These are phyloP conservation scores for Fagus sylvatica DNA, from an alignment of 306 rosid genomes.

Conservation along the genomic window DNA sequence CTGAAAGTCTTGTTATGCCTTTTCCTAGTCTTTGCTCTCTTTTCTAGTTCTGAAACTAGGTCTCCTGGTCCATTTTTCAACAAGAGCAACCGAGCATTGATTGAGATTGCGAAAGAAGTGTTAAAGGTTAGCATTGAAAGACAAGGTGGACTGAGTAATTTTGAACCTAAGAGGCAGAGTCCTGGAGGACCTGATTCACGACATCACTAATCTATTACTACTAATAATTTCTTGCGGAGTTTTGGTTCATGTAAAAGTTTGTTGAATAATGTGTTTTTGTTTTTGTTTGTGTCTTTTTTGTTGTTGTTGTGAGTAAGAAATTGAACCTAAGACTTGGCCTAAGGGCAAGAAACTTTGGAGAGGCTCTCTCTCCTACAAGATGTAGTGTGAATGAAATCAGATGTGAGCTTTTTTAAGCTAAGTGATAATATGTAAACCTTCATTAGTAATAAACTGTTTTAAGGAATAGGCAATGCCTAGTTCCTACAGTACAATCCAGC, in stretches of 20 bases:
- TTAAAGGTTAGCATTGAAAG: slow-evolving; percentile 22
- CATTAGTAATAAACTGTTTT: no score
- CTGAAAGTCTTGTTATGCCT: slow-evolving; percentile 3
- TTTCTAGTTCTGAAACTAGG: slow-evolving; percentile 21
- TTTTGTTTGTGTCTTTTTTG: not conserved
- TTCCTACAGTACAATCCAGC: no score
- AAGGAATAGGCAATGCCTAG: no score
- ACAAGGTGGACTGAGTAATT: slow-evolving; percentile 2
- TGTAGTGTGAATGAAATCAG: not conserved
- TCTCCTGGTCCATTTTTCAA: not conserved
- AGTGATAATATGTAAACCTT: not conserved
- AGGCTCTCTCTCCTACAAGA: not conserved
- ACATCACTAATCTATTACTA: slow-evolving; percentile 26
- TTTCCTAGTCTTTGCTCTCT: slow-evolving; percentile 1
- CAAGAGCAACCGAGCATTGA: not conserved
- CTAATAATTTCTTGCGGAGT: not conserved
- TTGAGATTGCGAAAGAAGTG: slow-evolving; percentile 26
- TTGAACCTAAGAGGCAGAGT: slow-evolving; percentile 23
- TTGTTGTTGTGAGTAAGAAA: not conserved
- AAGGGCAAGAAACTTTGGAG: not conserved
- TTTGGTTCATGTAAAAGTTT: not conserved
- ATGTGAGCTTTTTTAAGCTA: not conserved
- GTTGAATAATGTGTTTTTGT: not conserved
- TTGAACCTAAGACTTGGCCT: not conserved
- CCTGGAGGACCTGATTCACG: slow-evolving; percentile 48